These are phyloP conservation scores for Gnetum montanum DNA, from an alignment of 75 land plant species.

Conservation along the genomic window DNA sequence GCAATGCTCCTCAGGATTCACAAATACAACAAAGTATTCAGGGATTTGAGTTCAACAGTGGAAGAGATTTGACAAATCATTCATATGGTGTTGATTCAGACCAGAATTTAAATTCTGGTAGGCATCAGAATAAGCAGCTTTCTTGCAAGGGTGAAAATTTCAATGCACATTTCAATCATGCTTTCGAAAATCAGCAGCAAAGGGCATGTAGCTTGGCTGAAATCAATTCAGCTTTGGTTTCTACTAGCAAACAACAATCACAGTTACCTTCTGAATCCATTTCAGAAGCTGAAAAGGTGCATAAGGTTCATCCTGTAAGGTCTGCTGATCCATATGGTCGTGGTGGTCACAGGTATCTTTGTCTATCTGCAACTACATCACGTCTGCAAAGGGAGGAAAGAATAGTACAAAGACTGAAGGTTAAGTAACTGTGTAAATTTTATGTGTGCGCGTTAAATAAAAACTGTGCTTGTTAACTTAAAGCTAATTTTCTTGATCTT, in stretches of 20 bases:
- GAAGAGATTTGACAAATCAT: background rate
- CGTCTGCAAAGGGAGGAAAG: conserved; percentile 51
- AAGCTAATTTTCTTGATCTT: too few species aligned
- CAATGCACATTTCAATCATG: too few species aligned
- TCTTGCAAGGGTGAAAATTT: too few species aligned
- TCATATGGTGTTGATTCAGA: background rate
- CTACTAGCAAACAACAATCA: background rate
- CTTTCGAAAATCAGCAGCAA: too few species aligned
- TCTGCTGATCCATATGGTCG: conserved; percentile 7
- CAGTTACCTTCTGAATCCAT: background rate
- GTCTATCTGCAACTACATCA: conserved; percentile 21
- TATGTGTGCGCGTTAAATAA: too few species aligned
- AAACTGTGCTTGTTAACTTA: too few species aligned
- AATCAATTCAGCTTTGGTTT: conserved; percentile 1
- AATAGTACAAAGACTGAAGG: conserved; percentile 64
- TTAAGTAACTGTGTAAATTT: too few species aligned
- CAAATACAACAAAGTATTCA: background rate
- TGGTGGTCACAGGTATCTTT: conserved; percentile 25
- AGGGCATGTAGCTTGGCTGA: background rate
- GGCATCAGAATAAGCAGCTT: too few species aligned
- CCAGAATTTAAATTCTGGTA: too few species aligned
- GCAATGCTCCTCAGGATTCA: background rate
- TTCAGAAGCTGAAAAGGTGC: background rate
- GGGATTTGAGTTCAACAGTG: background rate
- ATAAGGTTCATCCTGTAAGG: conserved; percentile 4